Base-by-base conservation (phyloP, 1,139 yeast genomes). In the Debaryomycetaceae sp. region DNA sequence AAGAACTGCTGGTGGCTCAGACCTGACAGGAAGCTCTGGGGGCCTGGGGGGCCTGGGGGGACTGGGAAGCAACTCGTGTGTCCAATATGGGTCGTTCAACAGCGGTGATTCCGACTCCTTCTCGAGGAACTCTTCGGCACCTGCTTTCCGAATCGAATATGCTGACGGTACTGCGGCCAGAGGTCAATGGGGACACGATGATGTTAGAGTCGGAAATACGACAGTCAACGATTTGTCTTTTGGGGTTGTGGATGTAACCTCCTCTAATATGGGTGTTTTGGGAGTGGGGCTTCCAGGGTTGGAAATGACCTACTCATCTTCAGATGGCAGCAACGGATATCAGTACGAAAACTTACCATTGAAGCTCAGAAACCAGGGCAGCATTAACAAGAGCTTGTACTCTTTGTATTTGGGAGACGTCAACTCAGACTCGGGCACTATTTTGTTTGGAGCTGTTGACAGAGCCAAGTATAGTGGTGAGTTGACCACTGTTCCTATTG, bases 131-230 rank as follows among this genome's bases (percentile, higher is more conserved):
- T 24, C 45, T 40, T 55, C 73, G 2, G 72, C 72, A 3, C 59
- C 65, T 2, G 47, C 49, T 1, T 74, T 73, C 48, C 13, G 38
- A 41, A 85, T 85, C 53, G 48, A 64, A 27, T 87, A 87, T 55
- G 91, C 83, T 31, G 95, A 87, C 59, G 58, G 62, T 6, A 72
- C 87, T 23, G 69, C 60, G 54, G 89, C 91, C 3, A 49, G 56
- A 6, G 95, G 95, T 39, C 58, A 68, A 45, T 78, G 81, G 84
- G 83, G 80, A 14, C 56, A 62, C 39, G 85, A 78, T 51, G 59
- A 57, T 40, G 69, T 79, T 27, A 47, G 46, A 14, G 55, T 80
- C 43, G 78, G 74, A 24, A 65, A 63, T 42, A 56, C 67, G 17
- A 60, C 68, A 6, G 71, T 84, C 13, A 50, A 65, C 0, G 55